Base-by-base conservation (phyloP, 164 flowering plant species). In the Cinnamomum micranthum region DNA sequence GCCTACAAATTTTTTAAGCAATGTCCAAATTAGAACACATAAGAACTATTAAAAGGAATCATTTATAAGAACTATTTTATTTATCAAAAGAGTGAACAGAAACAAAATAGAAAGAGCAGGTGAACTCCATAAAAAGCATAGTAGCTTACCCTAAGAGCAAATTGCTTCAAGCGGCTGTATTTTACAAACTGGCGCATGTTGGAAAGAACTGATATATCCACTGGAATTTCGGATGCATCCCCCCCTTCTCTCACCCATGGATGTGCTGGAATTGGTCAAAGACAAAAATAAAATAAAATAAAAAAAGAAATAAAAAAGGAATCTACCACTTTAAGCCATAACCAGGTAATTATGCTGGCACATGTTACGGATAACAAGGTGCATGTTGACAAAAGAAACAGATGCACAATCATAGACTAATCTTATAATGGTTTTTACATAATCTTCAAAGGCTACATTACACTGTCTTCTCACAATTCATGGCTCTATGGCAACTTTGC, bases 171-270 rank as follows among this genome's bases (percentile, higher is more conserved):
- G 13, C 97, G 97, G 79, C 98, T 88, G 77, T 90, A 96, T 83
- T 85, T 96, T 73, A 96, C 98, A 83, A 96, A 94, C 73, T 96
- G 90, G 24, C 98, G 86, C 95, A 96, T 88, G 83, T 96, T 96
- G 71, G 76, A 83, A 63, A 96, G 82, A 67, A 96, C 98, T 73
- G 97, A 94, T 76, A 96, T 96, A 74, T 96, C 99, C 65, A 96
- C 79, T 60, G 99, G 99, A 65, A 96, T 96, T 74, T 96, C 99
- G 11, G 91, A 91, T 72, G 99, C 99, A 81, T 83, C 81, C 74
- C 99, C 99, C 50, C 98, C 99, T 88, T 96, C 99, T 85, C 97
- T 89, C 74, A 94, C 98, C 99, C 99, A 96, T 69, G 95, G 89
- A 74, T 96, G 97, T 47, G 98, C 98, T 94, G 93, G 50, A 86